These are phyloP conservation scores for Ganoderma lucidum DNA, from an alignment of 1,284 basidiomycete species.

Conservation along the genomic window DNA sequence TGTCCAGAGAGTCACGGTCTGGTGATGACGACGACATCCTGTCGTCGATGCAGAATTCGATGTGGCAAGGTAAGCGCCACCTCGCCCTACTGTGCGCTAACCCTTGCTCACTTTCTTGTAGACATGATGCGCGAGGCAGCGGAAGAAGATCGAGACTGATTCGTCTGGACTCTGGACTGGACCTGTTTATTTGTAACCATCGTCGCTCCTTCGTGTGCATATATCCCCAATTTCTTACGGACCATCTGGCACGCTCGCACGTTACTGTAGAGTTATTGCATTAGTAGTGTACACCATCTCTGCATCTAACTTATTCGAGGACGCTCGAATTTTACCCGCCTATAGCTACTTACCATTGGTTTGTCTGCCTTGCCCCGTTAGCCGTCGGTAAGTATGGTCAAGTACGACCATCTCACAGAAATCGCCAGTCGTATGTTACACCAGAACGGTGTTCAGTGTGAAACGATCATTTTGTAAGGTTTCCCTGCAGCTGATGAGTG, in stretches of 20 bases:
- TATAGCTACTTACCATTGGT: neutral
- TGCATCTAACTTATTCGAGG: slow-evolving; percentile 32
- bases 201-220: slow-evolving; percentile 27
- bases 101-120: slow-evolving; percentile 32
- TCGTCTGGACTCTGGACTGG: slow-evolving; percentile 18
- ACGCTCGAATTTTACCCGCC: slow-evolving; percentile 11
- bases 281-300: slow-evolving; percentile 34
- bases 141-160: slow-evolving; percentile 50
- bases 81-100: slow-evolving; percentile 3
- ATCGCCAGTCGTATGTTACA: neutral
- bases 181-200: slow-evolving; percentile 16
- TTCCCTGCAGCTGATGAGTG: neutral
- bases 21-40: slow-evolving; percentile 61
- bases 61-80: slow-evolving; percentile 67
- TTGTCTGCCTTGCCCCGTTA: neutral
- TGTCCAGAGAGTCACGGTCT: slow-evolving; percentile 43
- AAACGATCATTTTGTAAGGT: too few species aligned
- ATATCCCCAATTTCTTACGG: slow-evolving; percentile 22
- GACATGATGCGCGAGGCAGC: slow-evolving; percentile 67
- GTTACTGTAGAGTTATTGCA: slow-evolving; percentile 34
- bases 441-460: too few species aligned
- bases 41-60: slow-evolving; percentile 68
- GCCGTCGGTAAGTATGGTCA: too few species aligned
- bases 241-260: slow-evolving; percentile 18
- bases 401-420: neutral